A percentile compares a stretch with the other conserved stretches of the same genome.
Conservation (phyloP, 345 rosid genomes). For the Sisymbrium irio region DNA sequence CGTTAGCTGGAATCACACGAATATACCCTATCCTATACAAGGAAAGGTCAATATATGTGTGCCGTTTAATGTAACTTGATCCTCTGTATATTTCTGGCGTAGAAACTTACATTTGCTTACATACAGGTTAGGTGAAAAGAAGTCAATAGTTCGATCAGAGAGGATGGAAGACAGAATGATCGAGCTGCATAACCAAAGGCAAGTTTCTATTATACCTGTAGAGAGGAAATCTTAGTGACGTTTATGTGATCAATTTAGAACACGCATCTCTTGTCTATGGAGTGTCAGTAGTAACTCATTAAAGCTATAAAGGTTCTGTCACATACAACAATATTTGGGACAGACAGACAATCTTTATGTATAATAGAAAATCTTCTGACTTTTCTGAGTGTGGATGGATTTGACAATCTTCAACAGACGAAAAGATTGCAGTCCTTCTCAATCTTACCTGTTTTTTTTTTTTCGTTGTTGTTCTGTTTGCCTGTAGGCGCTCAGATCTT, state of each 20-base stretch:
- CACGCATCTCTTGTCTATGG: slow-evolving; percentile 2
- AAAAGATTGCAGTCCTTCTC: slow-evolving; percentile 4
- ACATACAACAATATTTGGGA: neutral
- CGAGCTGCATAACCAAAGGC: slow-evolving; percentile 48
- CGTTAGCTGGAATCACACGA: slow-evolving; percentile 78
- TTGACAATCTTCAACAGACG: neutral
- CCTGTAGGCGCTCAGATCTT: slow-evolving; percentile 53
- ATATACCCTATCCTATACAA: slow-evolving; percentile 85
- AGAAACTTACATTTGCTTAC: slow-evolving; percentile 6
- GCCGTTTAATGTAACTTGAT: slow-evolving; percentile 16
- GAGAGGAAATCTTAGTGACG: slow-evolving; percentile 3
- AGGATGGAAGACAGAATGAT: slow-evolving; percentile 61
- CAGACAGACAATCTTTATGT: neutral
- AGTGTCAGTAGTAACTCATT: neutral
- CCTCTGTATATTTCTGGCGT: neutral
- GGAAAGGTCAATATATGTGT: slow-evolving; percentile 57
- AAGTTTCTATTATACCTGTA: slow-evolving; percentile 5
- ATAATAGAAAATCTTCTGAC: neutral
- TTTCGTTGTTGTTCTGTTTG: slow-evolving; percentile 21
- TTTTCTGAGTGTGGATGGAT: neutral
- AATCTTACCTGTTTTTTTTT: neutral
- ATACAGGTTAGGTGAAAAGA: slow-evolving; percentile 54
- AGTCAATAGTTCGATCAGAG: slow-evolving; percentile 78
- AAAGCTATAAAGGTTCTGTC: slow-evolving; percentile 4
- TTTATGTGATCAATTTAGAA: slow-evolving; percentile 2